Conservation (phyloP, 306 rosid genomes). For the Psophocarpus tetragonolobus region DNA sequence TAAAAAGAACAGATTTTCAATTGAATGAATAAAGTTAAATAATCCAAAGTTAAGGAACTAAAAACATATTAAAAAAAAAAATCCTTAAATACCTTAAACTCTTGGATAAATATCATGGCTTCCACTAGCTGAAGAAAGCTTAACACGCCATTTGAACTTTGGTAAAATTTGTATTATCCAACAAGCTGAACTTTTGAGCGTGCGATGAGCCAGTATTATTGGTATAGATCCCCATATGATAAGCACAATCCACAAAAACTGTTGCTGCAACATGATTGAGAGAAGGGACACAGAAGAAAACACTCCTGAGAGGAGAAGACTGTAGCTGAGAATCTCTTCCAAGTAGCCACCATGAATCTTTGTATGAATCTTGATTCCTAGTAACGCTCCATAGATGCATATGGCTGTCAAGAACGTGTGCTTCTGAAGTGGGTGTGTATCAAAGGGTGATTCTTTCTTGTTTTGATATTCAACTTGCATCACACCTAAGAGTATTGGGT, state of each 20-base stretch:
- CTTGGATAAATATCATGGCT: not conserved
- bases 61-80: no score
- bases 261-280: not conserved
- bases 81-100: not conserved
- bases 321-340: not conserved
- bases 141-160: not conserved
- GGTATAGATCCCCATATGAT: constrained; percentile 30
- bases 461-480: constrained; percentile 28
- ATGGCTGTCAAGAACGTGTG: constrained; percentile 26
- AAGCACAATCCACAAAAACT: constrained; percentile 16
- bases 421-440: not conserved
- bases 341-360: not conserved
- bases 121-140: not conserved
- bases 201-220: not conserved
- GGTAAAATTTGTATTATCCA: not conserved
- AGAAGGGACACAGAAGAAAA: constrained; percentile 27
- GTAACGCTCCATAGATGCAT: not conserved
- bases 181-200: not conserved
- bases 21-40: no score
- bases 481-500: constrained; percentile 18
- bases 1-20: no score
- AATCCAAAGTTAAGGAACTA: no score
- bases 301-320: constrained; percentile 18
- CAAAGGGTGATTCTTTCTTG: constrained; percentile 23
- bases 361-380: not conserved